Evolutionary conservation across 768 basidiomycete genomes (phyloP).

Genomic region (Boletus patriciae): DNA sequence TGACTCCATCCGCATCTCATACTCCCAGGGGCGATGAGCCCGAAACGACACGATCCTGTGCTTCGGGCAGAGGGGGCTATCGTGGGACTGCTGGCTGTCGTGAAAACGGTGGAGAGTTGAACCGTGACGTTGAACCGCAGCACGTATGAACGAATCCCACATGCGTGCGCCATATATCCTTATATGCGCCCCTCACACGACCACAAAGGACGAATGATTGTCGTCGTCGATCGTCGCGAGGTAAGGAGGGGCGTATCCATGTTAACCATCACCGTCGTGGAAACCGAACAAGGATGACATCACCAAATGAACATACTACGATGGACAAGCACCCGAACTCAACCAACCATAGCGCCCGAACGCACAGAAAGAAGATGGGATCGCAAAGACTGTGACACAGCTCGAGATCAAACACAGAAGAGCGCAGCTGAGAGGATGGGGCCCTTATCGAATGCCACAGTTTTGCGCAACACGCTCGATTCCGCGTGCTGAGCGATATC

Average conservation of each 20-base stretch:
- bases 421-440: not conserved
- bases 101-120: not conserved
- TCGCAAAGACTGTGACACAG: not conserved
- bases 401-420: not conserved
- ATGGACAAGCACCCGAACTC: too few species aligned
- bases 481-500: not conserved
- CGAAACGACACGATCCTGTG: not conserved
- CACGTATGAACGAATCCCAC: not conserved
- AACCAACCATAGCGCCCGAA: not conserved
- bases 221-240: conserved; percentile 10
- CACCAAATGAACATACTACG: not conserved
- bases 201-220: not conserved
- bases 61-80: not conserved
- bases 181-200: not conserved
- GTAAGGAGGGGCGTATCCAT: conserved; percentile 8
- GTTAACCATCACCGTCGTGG: not conserved
- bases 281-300: not conserved
- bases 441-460: not conserved
- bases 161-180: not conserved
- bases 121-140: not conserved
- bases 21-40: not conserved
- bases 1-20: not conserved
- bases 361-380: not conserved
- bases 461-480: not conserved
- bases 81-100: not conserved